Evolutionary conservation across 805 yeast genomes (phyloP), one percentile per base, ranked within the genome.

Genomic region (Candida easanensis): DNA sequence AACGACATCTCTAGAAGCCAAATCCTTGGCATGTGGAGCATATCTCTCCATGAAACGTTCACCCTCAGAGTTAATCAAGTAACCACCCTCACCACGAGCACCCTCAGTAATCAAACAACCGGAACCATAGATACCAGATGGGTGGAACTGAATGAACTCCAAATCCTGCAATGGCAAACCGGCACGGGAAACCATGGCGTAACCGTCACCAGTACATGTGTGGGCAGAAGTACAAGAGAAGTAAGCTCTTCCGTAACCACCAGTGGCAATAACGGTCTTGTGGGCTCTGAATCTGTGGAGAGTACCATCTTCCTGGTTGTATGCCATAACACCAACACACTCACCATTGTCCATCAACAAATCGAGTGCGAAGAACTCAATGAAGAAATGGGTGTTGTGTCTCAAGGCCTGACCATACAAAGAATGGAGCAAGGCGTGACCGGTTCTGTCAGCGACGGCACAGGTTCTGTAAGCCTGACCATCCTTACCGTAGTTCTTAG

Each of bases 1-100:
- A 44, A 91, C 99, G 51, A 91, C 98, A 67, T 91, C 99, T 77
- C 99, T 85, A 50, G 95, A 89, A 46, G 99, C 99, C 68, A 91
- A 77, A 73, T 91, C 99, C 76, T 91, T 93, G 55, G 98, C 98
- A 42, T 90, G 85, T 54, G 99, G 99, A 45, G 99, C 99, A 65
- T 91, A 91, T 71, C 99, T 84, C 77, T 91, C 99, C 99, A 91
- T 91, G 70, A 91, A 91, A 70, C 99, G 84, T 76, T 91, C 99
- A 78, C 99, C 99, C 73, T 93, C 96, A 56, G 89, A 80, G 79
- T 91, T 91, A 52, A 91, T 77, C 67, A 91, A 76, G 79, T 80
- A 93, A 53, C 99, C 99, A 81, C 99, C 99, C 77, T 93, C 99
- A 79, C 99, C 99, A 77, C 99, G 86, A 56, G 97, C 96, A 74